Percentiles rank a stretch among this genome's conserved stretches.
Conservation (phyloP, 805 yeast genomes). For the Hanseniaspora occidentalis region DNA sequence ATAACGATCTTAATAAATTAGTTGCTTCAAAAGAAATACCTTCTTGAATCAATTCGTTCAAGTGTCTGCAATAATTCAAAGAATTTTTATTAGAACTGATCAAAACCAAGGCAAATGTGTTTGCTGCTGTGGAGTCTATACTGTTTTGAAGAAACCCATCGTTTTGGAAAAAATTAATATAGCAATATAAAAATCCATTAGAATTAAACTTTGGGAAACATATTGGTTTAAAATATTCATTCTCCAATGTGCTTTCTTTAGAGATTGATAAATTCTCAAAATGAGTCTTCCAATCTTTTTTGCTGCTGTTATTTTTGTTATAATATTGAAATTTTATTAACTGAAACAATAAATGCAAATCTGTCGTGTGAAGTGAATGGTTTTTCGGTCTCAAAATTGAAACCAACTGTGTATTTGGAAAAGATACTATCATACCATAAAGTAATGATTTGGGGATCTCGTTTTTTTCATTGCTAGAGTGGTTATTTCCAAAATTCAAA, state of each 20-base stretch:
- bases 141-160: slow-evolving; percentile 8
- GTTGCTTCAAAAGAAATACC: slow-evolving; percentile 1
- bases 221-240: slow-evolving; percentile 91
- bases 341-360: slow-evolving; percentile 60
- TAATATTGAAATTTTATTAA: slow-evolving; percentile 35
- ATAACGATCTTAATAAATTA: too few species aligned
- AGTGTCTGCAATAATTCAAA: slow-evolving; percentile 60
- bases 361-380: slow-evolving; percentile 73
- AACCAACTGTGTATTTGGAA: slow-evolving; percentile 46
- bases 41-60: slow-evolving; percentile 29
- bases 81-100: slow-evolving; percentile 53
- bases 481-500: neutral
- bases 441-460: slow-evolving; percentile 41
- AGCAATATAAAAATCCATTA: slow-evolving; percentile 76
- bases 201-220: slow-evolving; percentile 86
- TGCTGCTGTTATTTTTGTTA: slow-evolving; percentile 1
- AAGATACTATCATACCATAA: slow-evolving; percentile 61
- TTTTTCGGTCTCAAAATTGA: slow-evolving; percentile 62
- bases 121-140: slow-evolving; percentile 3
- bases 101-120: slow-evolving; percentile 30
- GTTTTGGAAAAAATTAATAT: slow-evolving; percentile 45
- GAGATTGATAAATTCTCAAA: too few species aligned
- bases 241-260: too few species aligned
- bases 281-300: slow-evolving; percentile 33
- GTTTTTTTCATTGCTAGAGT: too few species aligned